phyloP scores from a whole-genome alignment of 2,329 filamentous ascomycete species.

The Pseudonectria buxi region DNA sequence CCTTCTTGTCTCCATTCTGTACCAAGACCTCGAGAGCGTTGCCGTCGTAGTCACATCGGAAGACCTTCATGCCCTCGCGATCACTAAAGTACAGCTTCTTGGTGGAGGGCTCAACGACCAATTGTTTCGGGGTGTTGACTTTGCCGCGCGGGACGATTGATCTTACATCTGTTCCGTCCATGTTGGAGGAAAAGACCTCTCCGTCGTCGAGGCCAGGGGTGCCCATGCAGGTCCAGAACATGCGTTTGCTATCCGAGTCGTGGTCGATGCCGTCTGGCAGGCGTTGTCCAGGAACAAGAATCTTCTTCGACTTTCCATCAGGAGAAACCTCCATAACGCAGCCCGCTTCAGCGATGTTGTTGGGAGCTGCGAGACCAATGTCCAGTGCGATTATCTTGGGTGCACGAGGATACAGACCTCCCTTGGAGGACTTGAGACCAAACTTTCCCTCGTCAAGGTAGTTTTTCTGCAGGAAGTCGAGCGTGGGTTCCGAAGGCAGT shows the following conservation, averaged over 20 bases:
- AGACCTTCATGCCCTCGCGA: conserved; percentile 36
- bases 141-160: conserved; percentile 36
- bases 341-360: conserved; percentile 5
- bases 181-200: conserved; percentile 35
- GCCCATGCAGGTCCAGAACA: conserved; percentile 49
- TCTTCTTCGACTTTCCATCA: conserved; percentile 1
- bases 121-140: conserved; percentile 44
- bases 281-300: conserved; percentile 18
- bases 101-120: conserved; percentile 24
- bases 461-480: conserved; percentile 35
- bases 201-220: conserved; percentile 33
- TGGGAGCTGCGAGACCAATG: conserved; percentile 14
- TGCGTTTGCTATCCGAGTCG: conserved; percentile 22
- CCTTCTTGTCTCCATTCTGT: conserved; percentile 23
- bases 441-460: conserved; percentile 41
- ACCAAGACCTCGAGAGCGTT: conserved; percentile 33
- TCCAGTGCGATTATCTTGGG: conserved; percentile 22
- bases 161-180: conserved; percentile 40
- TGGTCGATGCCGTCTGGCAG: conserved; percentile 41
- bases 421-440: conserved; percentile 36
- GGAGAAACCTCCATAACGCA: conserved; percentile 11
- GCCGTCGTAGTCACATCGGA: conserved; percentile 34
- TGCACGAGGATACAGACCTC: conserved; percentile 31
- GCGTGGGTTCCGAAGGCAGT: conserved; percentile 30
- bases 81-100: conserved; percentile 36